Evolutionary conservation across 306 rosid species (phyloP).

Genomic region (Malus domestica): DNA sequence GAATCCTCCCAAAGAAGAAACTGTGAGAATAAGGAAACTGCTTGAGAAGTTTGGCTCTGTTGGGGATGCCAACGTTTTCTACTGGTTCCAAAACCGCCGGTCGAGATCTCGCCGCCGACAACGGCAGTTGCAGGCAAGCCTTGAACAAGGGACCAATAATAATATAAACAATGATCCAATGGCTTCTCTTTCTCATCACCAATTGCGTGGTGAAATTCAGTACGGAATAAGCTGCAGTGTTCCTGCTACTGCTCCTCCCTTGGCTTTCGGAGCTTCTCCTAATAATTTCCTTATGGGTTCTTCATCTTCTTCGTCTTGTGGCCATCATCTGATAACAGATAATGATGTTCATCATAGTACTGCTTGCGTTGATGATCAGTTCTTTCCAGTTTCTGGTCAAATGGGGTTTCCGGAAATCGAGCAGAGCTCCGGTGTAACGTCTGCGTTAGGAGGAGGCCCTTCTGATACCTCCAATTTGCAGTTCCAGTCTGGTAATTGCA

Average conservation of each 20-base stretch:
- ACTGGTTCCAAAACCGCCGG: conserved; percentile 97
- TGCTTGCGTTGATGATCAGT: conserved; percentile 13
- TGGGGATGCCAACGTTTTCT: conserved; percentile 88
- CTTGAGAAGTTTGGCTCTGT: conserved; percentile 85
- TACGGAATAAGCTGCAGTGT: conserved; percentile 1
- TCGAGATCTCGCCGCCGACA: conserved; percentile 96
- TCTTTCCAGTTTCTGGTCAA: conserved; percentile 41
- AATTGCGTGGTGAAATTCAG: conserved; percentile 33
- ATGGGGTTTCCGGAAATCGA: conserved; percentile 49
- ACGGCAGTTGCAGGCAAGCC: conserved; percentile 65
- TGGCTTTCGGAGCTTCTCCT: conserved; percentile 18
- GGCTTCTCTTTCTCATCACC: background rate
- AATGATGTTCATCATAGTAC: background rate
- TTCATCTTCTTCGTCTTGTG: conserved; percentile 33
- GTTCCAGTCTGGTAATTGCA: conserved; percentile 61
- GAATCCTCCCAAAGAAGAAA: conserved; percentile 85
- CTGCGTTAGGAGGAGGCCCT: conserved; percentile 29
- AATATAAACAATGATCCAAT: background rate
- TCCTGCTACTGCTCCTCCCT: background rate
- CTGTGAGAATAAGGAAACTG: conserved; percentile 63
- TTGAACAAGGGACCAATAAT: conserved; percentile 29
- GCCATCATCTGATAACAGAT: conserved; percentile 6
- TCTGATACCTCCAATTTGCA: conserved; percentile 33
- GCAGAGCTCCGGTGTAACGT: conserved; percentile 34
- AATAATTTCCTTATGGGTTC: conserved; percentile 22